A percentile compares a stretch with the other conserved stretches of the same genome.
These are phyloP conservation scores for Pyracantha coccinea DNA, from an alignment of 331 rosid genomes.

Conservation along the genomic window DNA sequence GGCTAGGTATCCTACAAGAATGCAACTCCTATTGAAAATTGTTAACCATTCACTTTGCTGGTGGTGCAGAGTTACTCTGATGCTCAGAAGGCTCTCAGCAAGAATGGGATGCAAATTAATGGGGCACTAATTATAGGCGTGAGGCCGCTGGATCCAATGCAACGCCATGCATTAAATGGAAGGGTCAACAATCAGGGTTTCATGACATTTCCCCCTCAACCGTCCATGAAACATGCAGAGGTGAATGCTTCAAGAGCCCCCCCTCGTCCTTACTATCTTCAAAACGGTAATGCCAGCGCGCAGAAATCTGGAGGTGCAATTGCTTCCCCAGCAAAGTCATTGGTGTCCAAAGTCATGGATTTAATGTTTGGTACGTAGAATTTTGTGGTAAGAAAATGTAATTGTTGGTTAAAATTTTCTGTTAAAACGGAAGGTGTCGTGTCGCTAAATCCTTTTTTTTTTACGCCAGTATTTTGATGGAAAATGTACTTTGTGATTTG, in stretches of 20 bases:
- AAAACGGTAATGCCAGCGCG: slow-evolving; percentile 48
- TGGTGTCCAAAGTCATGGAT: slow-evolving; percentile 84
- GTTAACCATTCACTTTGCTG: background rate
- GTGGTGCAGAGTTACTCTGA: slow-evolving; percentile 69
- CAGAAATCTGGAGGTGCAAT: slow-evolving; percentile 74
- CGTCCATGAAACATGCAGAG: slow-evolving; percentile 48
- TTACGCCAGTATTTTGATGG: background rate
- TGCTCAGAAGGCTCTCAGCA: slow-evolving; percentile 87
- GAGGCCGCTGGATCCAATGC: slow-evolving; percentile 91
- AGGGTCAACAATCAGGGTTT: slow-evolving; percentile 63
- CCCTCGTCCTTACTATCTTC: slow-evolving; percentile 55
- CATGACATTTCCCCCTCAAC: slow-evolving; percentile 56
- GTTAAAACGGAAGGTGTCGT: background rate
- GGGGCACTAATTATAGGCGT: slow-evolving; percentile 88
- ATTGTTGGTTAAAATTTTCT: background rate
- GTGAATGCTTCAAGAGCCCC: slow-evolving; percentile 35
- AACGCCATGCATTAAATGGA: slow-evolving; percentile 67
- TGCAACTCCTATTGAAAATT: background rate
- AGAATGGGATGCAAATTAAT: slow-evolving; percentile 81
- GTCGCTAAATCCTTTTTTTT: background rate
- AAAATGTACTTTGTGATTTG: background rate
- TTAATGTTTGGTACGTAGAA: slow-evolving; percentile 92
- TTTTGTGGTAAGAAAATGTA: slow-evolving; percentile 20
- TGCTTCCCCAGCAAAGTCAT: slow-evolving; percentile 91
- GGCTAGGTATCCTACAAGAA: background rate